Base-by-base conservation (phyloP, 306 rosid species). In the Rosa multiflora region DNA sequence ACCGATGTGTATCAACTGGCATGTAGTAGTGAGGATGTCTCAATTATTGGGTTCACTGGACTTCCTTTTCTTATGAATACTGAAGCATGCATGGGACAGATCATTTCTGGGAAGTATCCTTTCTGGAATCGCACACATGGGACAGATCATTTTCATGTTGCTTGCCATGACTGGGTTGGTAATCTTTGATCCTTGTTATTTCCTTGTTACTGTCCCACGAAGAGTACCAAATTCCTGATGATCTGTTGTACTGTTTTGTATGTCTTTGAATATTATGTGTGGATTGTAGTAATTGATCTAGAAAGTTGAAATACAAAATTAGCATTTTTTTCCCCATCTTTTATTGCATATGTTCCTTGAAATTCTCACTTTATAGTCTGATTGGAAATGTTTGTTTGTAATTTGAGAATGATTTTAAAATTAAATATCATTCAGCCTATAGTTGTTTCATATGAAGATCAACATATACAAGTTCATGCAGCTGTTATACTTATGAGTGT, bases 161-260 rank as follows among this genome's bases (percentile, higher is more conserved):
- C 98, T 75, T 95, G 99, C 83, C 99, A 95, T 86, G 99, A 95
- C 81, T 95, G 99, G 98, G 99, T 92, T 75, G 86, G 70, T 75
- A 32, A 20, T 40, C 63, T 67, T 26, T 40, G 59, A 71, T 88
- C 66, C 71, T 59, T 32, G 23, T 39, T 37, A 17, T 42, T 37
- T 29, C 42, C 69, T 63, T 62, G 42, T 29, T 62, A 62, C 40
- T 26, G 67, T 62, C 67, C 15, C 18, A 5, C 40, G 1, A 62
- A 37, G 70, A 66, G 46, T 66, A 37, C 70, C 70, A 66, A 5
- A 37, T 17, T 66, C 44, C 5, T 14, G 46, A 66, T 14, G 44
- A 23, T 66, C 46, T 37, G 70, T 37, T 66, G 12, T 66, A 35
- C 47, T 37, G 46, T 66, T 6, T 35, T 39, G 13, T 67, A 13